phyloP scores from a whole-genome alignment of 495 filamentous ascomycete genomes.

The Pseudevernia furfuracea region DNA sequence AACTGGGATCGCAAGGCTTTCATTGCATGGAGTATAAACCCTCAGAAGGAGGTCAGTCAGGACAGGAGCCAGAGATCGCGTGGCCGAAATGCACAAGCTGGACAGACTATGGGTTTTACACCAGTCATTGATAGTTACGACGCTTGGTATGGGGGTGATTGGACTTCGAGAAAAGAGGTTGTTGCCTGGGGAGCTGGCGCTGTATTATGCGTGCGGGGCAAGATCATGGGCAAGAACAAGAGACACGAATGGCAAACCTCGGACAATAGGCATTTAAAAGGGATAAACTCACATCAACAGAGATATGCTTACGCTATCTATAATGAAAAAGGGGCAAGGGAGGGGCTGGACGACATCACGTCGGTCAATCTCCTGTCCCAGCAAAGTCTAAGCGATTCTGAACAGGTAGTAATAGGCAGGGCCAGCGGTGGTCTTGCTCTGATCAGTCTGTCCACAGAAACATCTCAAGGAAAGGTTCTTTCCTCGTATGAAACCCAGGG shows the following conservation, averaged over 20 bases:
- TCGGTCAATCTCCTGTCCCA: constrained; percentile 47
- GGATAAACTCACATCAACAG: constrained; percentile 27
- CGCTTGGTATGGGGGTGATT: constrained; percentile 41
- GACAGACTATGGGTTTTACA: constrained; percentile 57
- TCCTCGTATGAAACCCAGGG: constrained; percentile 24
- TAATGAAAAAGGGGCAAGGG: constrained; percentile 41
- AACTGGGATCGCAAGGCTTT: constrained; percentile 55
- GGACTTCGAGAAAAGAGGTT: constrained; percentile 49
- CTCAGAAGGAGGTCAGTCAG: constrained; percentile 23
- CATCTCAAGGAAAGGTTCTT: constrained; percentile 17
- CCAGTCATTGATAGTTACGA: constrained; percentile 58
- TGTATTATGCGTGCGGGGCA: constrained; percentile 44
- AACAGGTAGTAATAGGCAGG: constrained; percentile 37
- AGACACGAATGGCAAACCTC: constrained; percentile 13
- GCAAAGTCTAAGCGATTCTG: constrained; percentile 28
- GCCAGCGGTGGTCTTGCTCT: constrained; percentile 39
- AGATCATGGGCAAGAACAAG: constrained; percentile 24
- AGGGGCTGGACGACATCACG: constrained; percentile 59
- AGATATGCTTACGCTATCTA: constrained; percentile 42
- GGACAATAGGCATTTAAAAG: constrained; percentile 19
- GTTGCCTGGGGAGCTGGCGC: constrained; percentile 57
- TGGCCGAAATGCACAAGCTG: constrained; percentile 25
- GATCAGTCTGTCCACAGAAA: constrained; percentile 26
- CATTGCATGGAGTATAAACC: constrained; percentile 46
- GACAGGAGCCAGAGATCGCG: not conserved